Conservation (phyloP, 2,329 filamentous ascomycete species). For the Didymella pinodella region DNA sequence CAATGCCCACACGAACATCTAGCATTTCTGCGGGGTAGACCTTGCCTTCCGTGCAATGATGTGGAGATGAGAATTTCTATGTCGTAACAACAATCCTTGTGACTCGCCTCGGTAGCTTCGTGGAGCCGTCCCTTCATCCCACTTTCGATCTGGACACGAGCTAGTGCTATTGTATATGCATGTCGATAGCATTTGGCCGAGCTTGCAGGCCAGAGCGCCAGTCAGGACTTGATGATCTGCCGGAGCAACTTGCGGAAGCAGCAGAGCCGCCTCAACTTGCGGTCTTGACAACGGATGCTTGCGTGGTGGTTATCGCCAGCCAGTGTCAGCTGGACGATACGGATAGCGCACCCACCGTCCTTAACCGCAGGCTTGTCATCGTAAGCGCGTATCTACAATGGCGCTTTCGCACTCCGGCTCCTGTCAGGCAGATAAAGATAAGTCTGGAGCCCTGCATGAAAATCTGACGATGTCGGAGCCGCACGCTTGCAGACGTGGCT, state of each 20-base stretch:
- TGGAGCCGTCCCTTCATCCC: neutral
- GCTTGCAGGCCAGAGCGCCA: slow-evolving; percentile 3
- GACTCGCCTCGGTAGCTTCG: slow-evolving; percentile 7
- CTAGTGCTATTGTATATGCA: neutral
- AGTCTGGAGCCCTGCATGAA: slow-evolving; percentile 15
- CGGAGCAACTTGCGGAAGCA: slow-evolving; percentile 12
- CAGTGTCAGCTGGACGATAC: slow-evolving; percentile 11
- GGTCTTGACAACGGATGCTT: slow-evolving; percentile 1
- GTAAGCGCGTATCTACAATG: slow-evolving; percentile 20
- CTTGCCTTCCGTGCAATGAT: neutral
- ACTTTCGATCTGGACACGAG: neutral
- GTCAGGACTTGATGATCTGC: slow-evolving; percentile 9
- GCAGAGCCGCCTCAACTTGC: slow-evolving; percentile 16
- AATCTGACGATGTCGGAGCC: slow-evolving; percentile 21
- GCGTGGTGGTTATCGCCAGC: slow-evolving; percentile 4
- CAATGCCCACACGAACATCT: neutral
- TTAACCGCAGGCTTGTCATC: slow-evolving; percentile 11
- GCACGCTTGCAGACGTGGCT: slow-evolving; percentile 30
- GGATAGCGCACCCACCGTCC: neutral
- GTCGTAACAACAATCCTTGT: slow-evolving; percentile 9
- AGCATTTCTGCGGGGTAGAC: slow-evolving; percentile 14
- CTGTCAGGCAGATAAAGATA: slow-evolving; percentile 6
- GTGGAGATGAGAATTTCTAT: neutral
- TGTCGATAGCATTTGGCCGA: slow-evolving; percentile 5
- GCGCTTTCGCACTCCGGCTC: neutral